Evolutionary conservation across 208 protist species (phyloP).

Genomic region (Acanthamoeba rhysodes): DNA sequence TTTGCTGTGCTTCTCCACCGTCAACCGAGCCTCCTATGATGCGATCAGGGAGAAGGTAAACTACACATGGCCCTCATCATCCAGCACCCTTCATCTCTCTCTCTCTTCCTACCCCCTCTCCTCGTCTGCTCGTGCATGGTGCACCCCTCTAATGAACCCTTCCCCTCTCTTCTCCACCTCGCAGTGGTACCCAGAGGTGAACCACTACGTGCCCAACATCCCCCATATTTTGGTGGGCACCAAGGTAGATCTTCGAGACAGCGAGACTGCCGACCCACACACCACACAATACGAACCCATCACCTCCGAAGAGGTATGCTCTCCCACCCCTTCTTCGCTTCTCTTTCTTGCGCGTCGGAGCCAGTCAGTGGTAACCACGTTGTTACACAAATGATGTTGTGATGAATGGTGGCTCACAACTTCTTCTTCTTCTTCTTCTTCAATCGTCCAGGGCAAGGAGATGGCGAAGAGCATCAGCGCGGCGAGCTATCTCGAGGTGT

Average conservation of each 20-base stretch:
- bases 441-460: constrained; percentile 2
- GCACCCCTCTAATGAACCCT: neutral
- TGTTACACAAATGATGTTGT: neutral
- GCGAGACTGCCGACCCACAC: constrained; percentile 83
- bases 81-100: too few species aligned
- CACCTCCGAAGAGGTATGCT: constrained; percentile 81
- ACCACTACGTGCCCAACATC: constrained; percentile 85
- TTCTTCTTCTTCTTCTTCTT: neutral
- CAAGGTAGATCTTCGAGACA: constrained; percentile 86
- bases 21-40: constrained; percentile 85
- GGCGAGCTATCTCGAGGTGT: constrained; percentile 82
- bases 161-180: neutral
- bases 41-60: constrained; percentile 85
- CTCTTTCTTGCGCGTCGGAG: too few species aligned
- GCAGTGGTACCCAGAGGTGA: constrained; percentile 87
- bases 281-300: constrained; percentile 85
- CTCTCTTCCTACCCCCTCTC: neutral
- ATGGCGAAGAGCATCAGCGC: constrained; percentile 83
- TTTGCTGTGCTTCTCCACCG: constrained; percentile 84
- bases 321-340: too few species aligned
- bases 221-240: constrained; percentile 85
- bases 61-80: neutral
- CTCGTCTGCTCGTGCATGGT: neutral
- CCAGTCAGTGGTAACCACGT: neutral
- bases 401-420: too few species aligned